Evolutionary conservation across 2,329 filamentous ascomycete species (phyloP).

Genomic region (Dryadomyces quercus-mongolicae): DNA sequence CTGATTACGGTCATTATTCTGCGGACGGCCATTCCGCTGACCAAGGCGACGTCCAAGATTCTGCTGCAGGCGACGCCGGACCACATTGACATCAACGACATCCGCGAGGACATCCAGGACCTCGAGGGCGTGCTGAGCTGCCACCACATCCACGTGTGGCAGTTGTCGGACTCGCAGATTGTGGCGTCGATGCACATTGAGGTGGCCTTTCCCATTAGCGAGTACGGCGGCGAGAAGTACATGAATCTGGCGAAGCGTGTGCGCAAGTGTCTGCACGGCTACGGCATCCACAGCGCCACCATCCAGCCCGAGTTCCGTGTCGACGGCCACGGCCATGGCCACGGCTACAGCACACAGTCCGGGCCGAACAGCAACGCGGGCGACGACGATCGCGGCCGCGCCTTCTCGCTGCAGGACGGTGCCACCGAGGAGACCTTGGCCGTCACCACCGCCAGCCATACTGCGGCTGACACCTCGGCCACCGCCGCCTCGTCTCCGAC

Average conservation of each 20-base stretch:
- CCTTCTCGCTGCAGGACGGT: too few species aligned
- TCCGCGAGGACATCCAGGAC: conserved; percentile 79
- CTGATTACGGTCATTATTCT: conserved; percentile 78
- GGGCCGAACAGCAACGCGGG: background rate
- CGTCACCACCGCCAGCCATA: background rate
- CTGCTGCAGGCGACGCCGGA: conserved; percentile 88
- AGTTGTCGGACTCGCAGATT: conserved; percentile 87
- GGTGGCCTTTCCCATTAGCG: conserved; percentile 79
- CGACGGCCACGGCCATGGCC: conserved; percentile 19
- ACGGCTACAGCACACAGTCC: background rate
- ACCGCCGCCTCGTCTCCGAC: background rate
- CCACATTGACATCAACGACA: conserved; percentile 76
- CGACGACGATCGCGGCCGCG: background rate
- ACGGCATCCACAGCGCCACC: conserved; percentile 92
- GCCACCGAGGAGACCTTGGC: background rate
- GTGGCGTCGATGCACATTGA: conserved; percentile 91
- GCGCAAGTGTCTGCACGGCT: conserved; percentile 80
- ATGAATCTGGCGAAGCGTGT: conserved; percentile 81
- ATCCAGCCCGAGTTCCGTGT: conserved; percentile 86
- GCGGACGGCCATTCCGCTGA: conserved; percentile 65
- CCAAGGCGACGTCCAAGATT: conserved; percentile 70
- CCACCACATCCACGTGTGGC: conserved; percentile 97
- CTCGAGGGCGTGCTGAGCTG: conserved; percentile 80
- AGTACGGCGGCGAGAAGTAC: conserved; percentile 66
- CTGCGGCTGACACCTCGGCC: background rate